phyloP scores from a whole-genome alignment of 805 yeast genomes.

The Yamadazyma sp. region DNA sequence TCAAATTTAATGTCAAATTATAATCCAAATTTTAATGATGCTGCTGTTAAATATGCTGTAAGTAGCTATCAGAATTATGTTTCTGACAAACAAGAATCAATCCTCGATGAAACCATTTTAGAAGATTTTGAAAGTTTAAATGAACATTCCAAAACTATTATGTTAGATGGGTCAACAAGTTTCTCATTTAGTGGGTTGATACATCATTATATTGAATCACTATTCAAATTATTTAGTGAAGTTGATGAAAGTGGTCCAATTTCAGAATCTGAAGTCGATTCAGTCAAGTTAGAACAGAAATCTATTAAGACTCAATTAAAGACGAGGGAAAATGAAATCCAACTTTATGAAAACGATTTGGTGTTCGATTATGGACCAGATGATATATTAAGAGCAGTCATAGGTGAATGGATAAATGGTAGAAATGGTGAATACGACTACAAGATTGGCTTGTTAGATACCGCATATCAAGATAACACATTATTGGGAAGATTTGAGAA shows the following conservation, averaged over 20 bases:
- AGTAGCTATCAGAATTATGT: constrained; percentile 48
- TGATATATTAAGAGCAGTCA: constrained; percentile 61
- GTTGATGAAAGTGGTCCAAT: background rate
- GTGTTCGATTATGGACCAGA: constrained; percentile 50
- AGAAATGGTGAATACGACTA: constrained; percentile 71
- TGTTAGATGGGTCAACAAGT: background rate
- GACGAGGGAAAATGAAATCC: constrained; percentile 10
- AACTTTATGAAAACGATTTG: constrained; percentile 20
- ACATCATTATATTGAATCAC: constrained; percentile 20
- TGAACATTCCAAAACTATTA: constrained; percentile 8
- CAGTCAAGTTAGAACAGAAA: constrained; percentile 1
- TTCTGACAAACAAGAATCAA: constrained; percentile 30
- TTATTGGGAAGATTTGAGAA: constrained; percentile 47
- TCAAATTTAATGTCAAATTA: constrained; percentile 52
- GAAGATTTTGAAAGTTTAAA: constrained; percentile 7
- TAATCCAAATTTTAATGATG: constrained; percentile 82
- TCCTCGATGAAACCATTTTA: background rate
- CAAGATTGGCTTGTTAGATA: constrained; percentile 55
- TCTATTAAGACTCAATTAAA: background rate
- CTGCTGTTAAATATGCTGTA: constrained; percentile 76
- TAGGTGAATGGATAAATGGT: constrained; percentile 44
- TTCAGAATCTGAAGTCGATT: constrained; percentile 2
- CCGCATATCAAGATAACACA: constrained; percentile 53
- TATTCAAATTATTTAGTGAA: constrained; percentile 8
- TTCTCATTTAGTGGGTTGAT: constrained; percentile 24